Conservation (phyloP, 352 stramenopile species). For the Phytopythium boreale region DNA sequence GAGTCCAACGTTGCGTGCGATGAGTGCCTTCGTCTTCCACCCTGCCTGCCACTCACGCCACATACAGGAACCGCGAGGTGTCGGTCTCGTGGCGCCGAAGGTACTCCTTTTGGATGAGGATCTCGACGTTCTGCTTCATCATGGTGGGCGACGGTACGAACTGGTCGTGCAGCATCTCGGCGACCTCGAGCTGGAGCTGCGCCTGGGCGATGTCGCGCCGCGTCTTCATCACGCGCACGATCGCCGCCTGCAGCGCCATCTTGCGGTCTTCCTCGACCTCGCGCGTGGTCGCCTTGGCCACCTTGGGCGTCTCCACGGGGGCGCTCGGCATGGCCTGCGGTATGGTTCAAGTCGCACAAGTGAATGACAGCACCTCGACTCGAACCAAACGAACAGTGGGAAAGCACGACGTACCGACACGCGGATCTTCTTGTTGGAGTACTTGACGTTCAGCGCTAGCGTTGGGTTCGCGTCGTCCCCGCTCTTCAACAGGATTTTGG, state of each 20-base stretch:
- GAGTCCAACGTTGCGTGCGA: background rate
- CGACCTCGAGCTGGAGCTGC: constrained; percentile 62
- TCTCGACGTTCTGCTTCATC: constrained; percentile 80
- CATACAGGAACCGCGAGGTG: constrained; percentile 59
- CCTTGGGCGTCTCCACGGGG: constrained; percentile 68
- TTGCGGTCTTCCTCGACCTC: constrained; percentile 88
- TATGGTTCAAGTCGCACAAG: background rate
- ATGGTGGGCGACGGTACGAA: constrained; percentile 59
- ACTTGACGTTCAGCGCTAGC: constrained; percentile 44
- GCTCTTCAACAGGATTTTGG: constrained; percentile 35
- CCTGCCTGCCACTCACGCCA: constrained; percentile 34
- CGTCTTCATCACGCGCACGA: constrained; percentile 83
- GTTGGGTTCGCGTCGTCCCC: constrained; percentile 20
- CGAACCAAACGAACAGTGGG: background rate
- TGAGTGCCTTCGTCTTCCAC: background rate
- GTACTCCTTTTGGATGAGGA: constrained; percentile 86
- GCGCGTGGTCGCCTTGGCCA: constrained; percentile 38
- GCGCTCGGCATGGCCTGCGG: constrained; percentile 41
- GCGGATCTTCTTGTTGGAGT: constrained; percentile 47
- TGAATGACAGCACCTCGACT: background rate
- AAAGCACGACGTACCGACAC: constrained; percentile 28
- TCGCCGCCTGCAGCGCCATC: constrained; percentile 82
- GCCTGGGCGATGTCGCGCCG: constrained; percentile 66
- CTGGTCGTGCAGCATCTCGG: constrained; percentile 68
- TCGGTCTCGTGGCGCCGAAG: constrained; percentile 63